Evolutionary conservation across 2,329 filamentous ascomycete species (phyloP).

Genomic region (Fusarium sarcochroum): DNA sequence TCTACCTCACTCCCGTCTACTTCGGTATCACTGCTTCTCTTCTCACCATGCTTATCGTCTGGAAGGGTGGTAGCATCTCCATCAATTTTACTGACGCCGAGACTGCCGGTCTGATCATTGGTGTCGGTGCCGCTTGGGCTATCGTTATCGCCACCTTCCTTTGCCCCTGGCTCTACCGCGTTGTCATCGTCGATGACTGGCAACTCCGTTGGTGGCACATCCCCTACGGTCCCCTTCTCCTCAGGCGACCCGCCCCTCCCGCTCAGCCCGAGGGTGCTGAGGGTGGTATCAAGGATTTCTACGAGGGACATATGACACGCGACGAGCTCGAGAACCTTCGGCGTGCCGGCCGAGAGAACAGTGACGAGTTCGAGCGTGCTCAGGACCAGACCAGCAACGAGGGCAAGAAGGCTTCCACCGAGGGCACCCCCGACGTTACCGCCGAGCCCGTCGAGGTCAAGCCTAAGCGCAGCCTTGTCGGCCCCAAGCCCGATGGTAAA

Average conservation of each 20-base stretch:
- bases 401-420: constrained; percentile 42
- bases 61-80: constrained; percentile 63
- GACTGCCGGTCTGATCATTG: constrained; percentile 68
- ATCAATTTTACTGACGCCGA: constrained; percentile 57
- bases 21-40: constrained; percentile 69
- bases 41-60: constrained; percentile 73
- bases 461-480: constrained; percentile 36
- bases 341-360: constrained; percentile 49
- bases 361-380: constrained; percentile 44
- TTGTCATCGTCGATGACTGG: constrained; percentile 73
- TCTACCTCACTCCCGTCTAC: constrained; percentile 68
- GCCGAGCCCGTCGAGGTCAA: constrained; percentile 32
- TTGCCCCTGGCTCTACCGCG: constrained; percentile 70
- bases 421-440: background rate
- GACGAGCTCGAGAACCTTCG: constrained; percentile 63
- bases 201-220: constrained; percentile 70
- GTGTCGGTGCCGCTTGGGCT: constrained; percentile 64
- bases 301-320: constrained; percentile 67
- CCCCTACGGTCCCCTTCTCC: constrained; percentile 66
- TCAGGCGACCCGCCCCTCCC: constrained; percentile 58
- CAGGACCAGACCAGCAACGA: constrained; percentile 34
- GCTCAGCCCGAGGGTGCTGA: constrained; percentile 78
- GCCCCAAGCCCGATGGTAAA: constrained; percentile 37
- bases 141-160: constrained; percentile 66
- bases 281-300: constrained; percentile 66